Conservation (phyloP, 495 filamentous ascomycete species). For the Trichoderma virens region DNA sequence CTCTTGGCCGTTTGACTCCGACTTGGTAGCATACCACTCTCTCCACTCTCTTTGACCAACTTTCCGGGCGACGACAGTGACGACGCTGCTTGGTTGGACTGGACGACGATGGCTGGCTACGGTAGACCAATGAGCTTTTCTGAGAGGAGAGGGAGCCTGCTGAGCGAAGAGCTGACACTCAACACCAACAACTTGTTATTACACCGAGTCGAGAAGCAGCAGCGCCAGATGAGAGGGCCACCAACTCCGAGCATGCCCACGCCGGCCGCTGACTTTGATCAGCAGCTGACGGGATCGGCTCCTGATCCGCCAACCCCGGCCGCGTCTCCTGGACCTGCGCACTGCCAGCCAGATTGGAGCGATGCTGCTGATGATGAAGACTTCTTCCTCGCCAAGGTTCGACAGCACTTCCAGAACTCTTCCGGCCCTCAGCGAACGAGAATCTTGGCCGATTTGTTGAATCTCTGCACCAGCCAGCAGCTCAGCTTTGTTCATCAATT, state of each 20-base stretch:
- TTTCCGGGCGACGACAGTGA: neutral
- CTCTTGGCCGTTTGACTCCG: neutral
- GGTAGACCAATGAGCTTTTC: slow-evolving; percentile 32
- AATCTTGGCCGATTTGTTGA: slow-evolving; percentile 75
- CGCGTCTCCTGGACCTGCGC: slow-evolving; percentile 47
- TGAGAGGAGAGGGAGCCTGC: slow-evolving; percentile 34
- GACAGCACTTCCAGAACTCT: slow-evolving; percentile 44
- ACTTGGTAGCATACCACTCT: neutral
- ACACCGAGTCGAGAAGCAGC: slow-evolving; percentile 37
- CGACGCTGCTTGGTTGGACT: neutral
- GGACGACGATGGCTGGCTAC: slow-evolving; percentile 32
- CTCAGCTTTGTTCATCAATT: slow-evolving; percentile 92
- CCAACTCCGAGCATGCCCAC: slow-evolving; percentile 52
- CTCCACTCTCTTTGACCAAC: neutral
- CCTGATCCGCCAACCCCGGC: slow-evolving; percentile 50
- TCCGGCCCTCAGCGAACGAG: slow-evolving; percentile 45
- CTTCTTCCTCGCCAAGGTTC: slow-evolving; percentile 39
- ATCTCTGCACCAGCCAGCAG: slow-evolving; percentile 87
- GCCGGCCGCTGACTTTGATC: slow-evolving; percentile 47
- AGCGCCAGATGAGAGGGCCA: slow-evolving; percentile 37
- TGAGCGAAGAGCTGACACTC: slow-evolving; percentile 37
- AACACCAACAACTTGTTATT: slow-evolving; percentile 30
- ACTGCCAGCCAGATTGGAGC: slow-evolving; percentile 45
- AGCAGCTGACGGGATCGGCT: slow-evolving; percentile 43
- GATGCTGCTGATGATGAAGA: slow-evolving; percentile 45